These are phyloP conservation scores for Hypoxylon cercidicola DNA, from an alignment of 495 filamentous ascomycete species.

Conservation along the genomic window DNA sequence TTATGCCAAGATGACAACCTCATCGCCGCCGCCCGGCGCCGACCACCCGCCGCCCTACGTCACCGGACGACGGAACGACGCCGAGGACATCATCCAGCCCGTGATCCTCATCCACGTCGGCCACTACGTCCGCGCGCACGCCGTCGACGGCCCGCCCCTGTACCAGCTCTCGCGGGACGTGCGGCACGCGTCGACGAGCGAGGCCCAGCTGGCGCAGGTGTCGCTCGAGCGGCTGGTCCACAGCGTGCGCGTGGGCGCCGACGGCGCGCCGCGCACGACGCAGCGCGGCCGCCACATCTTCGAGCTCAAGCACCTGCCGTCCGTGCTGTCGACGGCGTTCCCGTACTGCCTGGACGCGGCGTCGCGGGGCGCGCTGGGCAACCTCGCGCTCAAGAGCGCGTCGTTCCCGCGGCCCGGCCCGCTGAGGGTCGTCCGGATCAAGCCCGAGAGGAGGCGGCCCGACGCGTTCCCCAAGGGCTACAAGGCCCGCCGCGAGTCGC, in stretches of 20 bases:
- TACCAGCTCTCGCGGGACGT: constrained; percentile 47
- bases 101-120: constrained; percentile 40
- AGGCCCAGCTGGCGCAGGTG: constrained; percentile 42
- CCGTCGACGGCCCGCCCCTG: constrained; percentile 33
- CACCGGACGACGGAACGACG: constrained; percentile 27
- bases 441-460: constrained; percentile 36
- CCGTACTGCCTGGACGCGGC: constrained; percentile 32
- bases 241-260: constrained; percentile 34
- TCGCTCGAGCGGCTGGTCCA: constrained; percentile 46
- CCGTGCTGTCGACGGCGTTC: constrained; percentile 27
- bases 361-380: constrained; percentile 35
- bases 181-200: constrained; percentile 6
- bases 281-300: constrained; percentile 42
- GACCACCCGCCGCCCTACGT: constrained; percentile 35
- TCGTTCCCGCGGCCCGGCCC: constrained; percentile 41
- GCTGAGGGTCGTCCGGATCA: constrained; percentile 33
- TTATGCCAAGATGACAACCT: constrained; percentile 17
- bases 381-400: constrained; percentile 33
- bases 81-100: constrained; percentile 46
- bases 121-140: constrained; percentile 42
- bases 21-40: background rate
- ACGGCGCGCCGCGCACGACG: constrained; percentile 33
- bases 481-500: constrained; percentile 23
- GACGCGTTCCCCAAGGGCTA: constrained; percentile 32
- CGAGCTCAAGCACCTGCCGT: constrained; percentile 39